Base-by-base conservation (phyloP, 2,329 filamentous ascomycete species). In the Xylariaceae sp. region DNA sequence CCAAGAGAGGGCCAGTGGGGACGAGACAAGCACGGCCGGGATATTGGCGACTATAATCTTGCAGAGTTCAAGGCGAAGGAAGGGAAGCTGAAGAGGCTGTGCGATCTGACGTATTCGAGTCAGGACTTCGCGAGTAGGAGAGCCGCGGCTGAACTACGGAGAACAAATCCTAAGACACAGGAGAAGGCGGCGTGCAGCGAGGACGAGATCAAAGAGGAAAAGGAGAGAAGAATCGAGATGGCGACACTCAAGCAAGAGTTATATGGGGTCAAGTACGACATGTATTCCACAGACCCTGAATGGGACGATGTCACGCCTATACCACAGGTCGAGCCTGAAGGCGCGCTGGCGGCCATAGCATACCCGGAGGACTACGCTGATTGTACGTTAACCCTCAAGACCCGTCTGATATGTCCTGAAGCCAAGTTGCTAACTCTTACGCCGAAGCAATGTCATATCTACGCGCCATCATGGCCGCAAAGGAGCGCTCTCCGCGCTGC, bases 321-420 rank as follows among this genome's bases (percentile, higher is more conserved):
- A 42, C 82, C 87, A 3, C 83, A 93, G 55, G 78, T 89, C 59
- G 90, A 96, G 66, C 87, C 89, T 45, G 85, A 82, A 53, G 75
- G 84, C 53, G 89, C 91, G 19, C 78, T 98, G 44, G 91, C 91
- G n/a, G 81, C 84, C 44, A 98, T 98, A 64, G 84, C 90, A 43
- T 98, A 98, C 65, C 80, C 85, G 2, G 82, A 88, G 24, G 85
- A 93, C 50, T 98, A 98, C 64, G 80, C 84, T 48, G 90, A 96
- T 70, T 75, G 79, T 83, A 65, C 45, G 67, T 51, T 24, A 13
- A 41, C 19, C 29, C 12, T 40, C 15, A 11, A 19, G n/a, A n/a
- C n/a, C n/a, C n/a, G n/a, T n/a, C n/a, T 26, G 22, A 11, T 6
- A 26, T 26, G 11, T 19, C 12, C 17, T 24, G 9, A 26, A 12